Evolutionary conservation across 2,329 filamentous ascomycete genomes (phyloP).

Genomic region (Trichoderma atroviride): DNA sequence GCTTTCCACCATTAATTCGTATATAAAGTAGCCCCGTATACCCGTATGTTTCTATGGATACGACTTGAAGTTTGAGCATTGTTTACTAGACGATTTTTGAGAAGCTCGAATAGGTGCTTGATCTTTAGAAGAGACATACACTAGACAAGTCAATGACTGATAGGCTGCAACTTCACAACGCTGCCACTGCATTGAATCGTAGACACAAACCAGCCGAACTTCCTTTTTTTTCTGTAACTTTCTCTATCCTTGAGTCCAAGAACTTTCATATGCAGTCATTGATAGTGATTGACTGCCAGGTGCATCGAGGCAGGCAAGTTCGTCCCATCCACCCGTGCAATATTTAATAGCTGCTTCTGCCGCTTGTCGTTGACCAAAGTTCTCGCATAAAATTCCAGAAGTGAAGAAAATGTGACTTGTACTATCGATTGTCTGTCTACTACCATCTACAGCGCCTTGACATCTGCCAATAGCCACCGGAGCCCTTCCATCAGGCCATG

Average conservation of each 20-base stretch:
- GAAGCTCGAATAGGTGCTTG: neutral
- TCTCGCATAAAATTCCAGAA: neutral
- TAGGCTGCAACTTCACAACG: neutral
- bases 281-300: neutral
- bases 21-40: neutral
- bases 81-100: neutral
- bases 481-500: neutral
- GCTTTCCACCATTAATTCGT: neutral
- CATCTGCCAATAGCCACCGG: neutral
- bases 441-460: neutral
- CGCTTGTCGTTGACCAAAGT: neutral
- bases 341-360: neutral
- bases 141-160: neutral
- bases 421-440: neutral
- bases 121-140: neutral
- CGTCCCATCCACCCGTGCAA: neutral
- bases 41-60: neutral
- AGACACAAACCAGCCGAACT: neutral
- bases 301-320: neutral
- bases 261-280: too few species aligned
- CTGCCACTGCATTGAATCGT: neutral
- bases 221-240: neutral
- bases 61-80: neutral
- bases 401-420: neutral
- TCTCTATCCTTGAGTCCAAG: neutral